Evolutionary conservation across 768 basidiomycete genomes (phyloP).

Genomic region (Gymnopilus dilepis): DNA sequence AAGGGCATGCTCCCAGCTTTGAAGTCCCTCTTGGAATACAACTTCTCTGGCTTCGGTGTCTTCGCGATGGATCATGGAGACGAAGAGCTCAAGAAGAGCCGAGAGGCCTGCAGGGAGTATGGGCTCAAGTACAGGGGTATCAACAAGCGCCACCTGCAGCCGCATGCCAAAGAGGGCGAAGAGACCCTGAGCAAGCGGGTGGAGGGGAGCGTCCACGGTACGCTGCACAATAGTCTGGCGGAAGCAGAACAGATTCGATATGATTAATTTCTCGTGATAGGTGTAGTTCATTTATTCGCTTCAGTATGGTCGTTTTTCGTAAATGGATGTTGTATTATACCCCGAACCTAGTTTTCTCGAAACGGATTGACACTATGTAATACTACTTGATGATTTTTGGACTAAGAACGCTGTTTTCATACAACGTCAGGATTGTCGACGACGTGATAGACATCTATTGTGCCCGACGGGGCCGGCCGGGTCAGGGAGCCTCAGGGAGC

Average conservation of each 20-base stretch:
- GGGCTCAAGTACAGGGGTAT: slow-evolving; percentile 66
- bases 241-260: neutral
- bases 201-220: slow-evolving; percentile 1
- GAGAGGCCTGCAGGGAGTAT: slow-evolving; percentile 71
- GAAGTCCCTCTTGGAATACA: slow-evolving; percentile 68
- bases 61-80: slow-evolving; percentile 61
- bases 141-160: slow-evolving; percentile 63
- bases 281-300: neutral
- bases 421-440: no score
- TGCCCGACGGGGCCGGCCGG: no score
- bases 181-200: slow-evolving; percentile 45
- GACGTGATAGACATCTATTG: no score
- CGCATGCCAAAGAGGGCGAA: slow-evolving; percentile 59
- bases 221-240: slow-evolving; percentile 1
- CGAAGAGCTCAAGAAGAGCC: slow-evolving; percentile 57
- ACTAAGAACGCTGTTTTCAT: neutral
- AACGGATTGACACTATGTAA: no score
- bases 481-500: no score
- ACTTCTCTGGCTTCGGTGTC: slow-evolving; percentile 71
- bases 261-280: neutral
- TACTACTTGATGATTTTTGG: no score
- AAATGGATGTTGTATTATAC: neutral
- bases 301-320: neutral
- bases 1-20: slow-evolving; percentile 62
- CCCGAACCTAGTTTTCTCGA: neutral